A percentile compares a stretch with the other conserved stretches of the same genome.
These are phyloP conservation scores for Rutidosis leptorrhynchoides DNA, from an alignment of 129 eudicot genomes.

Conservation along the genomic window DNA sequence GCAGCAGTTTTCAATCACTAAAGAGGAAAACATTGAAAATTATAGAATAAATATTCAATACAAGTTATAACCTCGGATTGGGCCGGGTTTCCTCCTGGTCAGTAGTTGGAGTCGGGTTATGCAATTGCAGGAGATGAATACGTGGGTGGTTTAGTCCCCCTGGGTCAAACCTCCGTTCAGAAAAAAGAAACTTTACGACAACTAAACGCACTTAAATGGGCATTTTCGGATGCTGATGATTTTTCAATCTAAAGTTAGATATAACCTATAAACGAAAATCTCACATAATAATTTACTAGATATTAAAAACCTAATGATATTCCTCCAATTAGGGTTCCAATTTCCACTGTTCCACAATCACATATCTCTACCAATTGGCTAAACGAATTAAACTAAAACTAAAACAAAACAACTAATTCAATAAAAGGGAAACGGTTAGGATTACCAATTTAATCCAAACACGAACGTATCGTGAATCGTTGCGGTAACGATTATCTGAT, in stretches of 20 bases:
- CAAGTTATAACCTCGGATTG: too few relatives aligned
- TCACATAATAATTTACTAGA: neutral
- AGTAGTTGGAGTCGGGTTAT: too few relatives aligned
- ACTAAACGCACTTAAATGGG: slow-evolving; percentile 1
- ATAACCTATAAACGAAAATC: neutral
- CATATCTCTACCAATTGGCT: neutral
- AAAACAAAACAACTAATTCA: neutral
- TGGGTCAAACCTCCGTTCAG: too few relatives aligned
- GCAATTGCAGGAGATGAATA: too few relatives aligned
- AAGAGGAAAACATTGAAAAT: too few relatives aligned
- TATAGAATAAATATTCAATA: too few relatives aligned
- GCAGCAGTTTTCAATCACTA: neutral
- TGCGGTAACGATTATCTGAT: slow-evolving; percentile 57
- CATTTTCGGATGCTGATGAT: neutral
- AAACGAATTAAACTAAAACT: neutral
- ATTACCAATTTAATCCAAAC: slow-evolving; percentile 89
- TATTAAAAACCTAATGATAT: neutral
- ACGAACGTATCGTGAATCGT: slow-evolving; percentile 78
- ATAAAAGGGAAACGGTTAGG: neutral
- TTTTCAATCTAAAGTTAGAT: neutral
- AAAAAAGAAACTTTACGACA: too few relatives aligned
- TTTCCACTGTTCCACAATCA: neutral
- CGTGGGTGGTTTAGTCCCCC: too few relatives aligned
- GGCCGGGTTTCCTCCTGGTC: too few relatives aligned
- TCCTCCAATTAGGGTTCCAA: neutral